Evolutionary conservation across 352 stramenopile genomes (phyloP), one percentile per base, ranked within the genome.

Genomic region (Phytophthora sp.): DNA sequence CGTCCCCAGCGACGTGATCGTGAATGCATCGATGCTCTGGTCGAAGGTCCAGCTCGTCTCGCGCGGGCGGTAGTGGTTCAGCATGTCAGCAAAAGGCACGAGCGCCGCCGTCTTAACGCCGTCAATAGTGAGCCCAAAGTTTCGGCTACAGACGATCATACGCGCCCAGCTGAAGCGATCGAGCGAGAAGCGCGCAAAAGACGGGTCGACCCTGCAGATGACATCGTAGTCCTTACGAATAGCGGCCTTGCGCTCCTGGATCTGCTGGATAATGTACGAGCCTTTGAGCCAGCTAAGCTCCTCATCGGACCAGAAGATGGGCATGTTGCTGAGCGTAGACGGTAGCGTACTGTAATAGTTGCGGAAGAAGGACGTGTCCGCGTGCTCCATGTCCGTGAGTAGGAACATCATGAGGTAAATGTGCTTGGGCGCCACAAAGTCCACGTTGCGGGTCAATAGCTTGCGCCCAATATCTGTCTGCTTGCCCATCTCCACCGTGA

Each of bases 371-470:
- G 88, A 94, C 26, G 74, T 73, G 12, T 94, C 85, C 45, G 89
- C 70, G 44, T 96, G 76, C 70, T 99, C 95, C 74, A 97, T 95
- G 78, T 99, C 97, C 59, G 93, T 98, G 12, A 99, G 82, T 29
- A 99, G 73, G 76, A 98, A 99, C 66, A 99, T 93, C 95, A 99
- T 99, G 52, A 99, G 88, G 74, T 98, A 99, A 56, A 99, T 99
- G 80, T 99, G 97, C 81, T 99, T 99, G 56, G 97, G 96, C 21
- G 97, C 98, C 66, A 99, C 97, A 45, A 99, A 93, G 69, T 99
- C 93, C 23, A 99, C 70, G 61, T 97, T 95, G 27, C 88, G 86
- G 16, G 88, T 72, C 23, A 99, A 73, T 53, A 99, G 91, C 57
- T 95, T 90, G 50, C 95, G 89, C 15, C 97, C 97, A 44, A 99